Conservation (phyloP, 2,329 filamentous ascomycete species). For the Amphichorda felina region DNA sequence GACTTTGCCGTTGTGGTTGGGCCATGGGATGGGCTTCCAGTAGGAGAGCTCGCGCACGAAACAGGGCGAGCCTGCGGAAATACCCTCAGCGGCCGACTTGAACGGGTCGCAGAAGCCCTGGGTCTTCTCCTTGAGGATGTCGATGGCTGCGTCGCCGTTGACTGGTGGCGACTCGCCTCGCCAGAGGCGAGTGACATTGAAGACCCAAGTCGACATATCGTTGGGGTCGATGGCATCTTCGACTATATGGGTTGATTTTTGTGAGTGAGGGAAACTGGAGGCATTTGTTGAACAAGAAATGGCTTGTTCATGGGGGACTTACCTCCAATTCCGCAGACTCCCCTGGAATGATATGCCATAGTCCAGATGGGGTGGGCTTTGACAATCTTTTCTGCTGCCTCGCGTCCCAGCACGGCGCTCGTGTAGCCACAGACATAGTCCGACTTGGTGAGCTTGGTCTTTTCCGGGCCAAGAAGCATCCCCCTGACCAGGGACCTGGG, state of each 20-base stretch:
- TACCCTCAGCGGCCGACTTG: not conserved
- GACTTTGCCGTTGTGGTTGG: constrained; percentile 2
- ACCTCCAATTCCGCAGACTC: too few relatives aligned
- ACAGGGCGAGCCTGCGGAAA: not conserved
- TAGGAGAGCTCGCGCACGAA: constrained; percentile 1
- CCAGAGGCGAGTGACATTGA: constrained; percentile 5
- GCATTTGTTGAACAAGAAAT: too few relatives aligned
- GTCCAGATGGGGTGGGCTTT: too few relatives aligned
- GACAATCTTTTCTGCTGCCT: too few relatives aligned
- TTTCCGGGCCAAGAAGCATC: too few relatives aligned
- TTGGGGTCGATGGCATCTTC: constrained; percentile 2
- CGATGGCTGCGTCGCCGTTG: constrained; percentile 1
- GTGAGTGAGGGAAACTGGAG: too few relatives aligned
- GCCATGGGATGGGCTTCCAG: constrained; percentile 2
- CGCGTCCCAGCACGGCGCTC: too few relatives aligned
- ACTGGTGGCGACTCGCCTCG: constrained; percentile 3
- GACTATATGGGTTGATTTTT: constrained; percentile 4
- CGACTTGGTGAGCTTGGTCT: too few relatives aligned
- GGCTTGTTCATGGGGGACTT: too few relatives aligned
- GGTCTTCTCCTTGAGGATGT: constrained; percentile 3
- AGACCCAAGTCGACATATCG: constrained; percentile 3
- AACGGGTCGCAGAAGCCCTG: constrained; percentile 2
- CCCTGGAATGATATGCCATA: too few relatives aligned
- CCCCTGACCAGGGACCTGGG: too few relatives aligned
- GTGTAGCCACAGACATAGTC: too few relatives aligned